Evolutionary conservation across 2,329 filamentous ascomycete genomes (phyloP), one percentile per base, ranked within the genome.

Genomic region (Diaporthe capsici): DNA sequence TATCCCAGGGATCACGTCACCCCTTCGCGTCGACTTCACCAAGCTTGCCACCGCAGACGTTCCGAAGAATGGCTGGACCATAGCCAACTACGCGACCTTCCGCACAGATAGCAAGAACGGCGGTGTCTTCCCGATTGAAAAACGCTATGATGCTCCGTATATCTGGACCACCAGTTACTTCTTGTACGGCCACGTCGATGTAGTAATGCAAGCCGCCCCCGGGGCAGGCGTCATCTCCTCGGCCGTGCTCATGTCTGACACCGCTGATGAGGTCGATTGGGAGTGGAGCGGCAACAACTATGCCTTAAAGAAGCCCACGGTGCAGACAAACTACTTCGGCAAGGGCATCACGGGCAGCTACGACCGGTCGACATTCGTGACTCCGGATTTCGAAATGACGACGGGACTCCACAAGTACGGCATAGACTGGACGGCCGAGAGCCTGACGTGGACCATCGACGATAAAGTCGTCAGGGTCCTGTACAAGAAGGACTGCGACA

Each of bases 321-420:
- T 72, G n/a, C 57, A 72, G 57, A 72, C 71, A 12, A 72, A 72
- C 25, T 63, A 63, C 25, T 72, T 72, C 22, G 71, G 71, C 25
- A 72, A 72, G 22, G 71, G 71, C 4, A 49, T 72, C 8, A 72
- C 57, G 9, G 71, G 57, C 9, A 72, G 34, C 25, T 72, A 72
- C 37, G 71, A 72, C 37, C 57, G 57, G 17, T 72, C 71, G 71
- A 72, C 71, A n/a, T 42, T 17, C 4, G 71, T 72, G 3, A 53
- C 34, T 12, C 31, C 57, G 3, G 15, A 6, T 1, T 72, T 72
- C 47, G 53, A 72, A 1, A 72, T 53, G 57, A 72, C 71, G 4
- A n/a, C 15, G 13, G 57, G 17, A 22, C 37, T 72, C 6, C 71
- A 72, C n/a, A 72, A 55, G 2, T 72, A 72, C 34, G 31, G 39